Conservation (phyloP, 2,329 filamentous ascomycete genomes). For the Cytospora piceae region DNA sequence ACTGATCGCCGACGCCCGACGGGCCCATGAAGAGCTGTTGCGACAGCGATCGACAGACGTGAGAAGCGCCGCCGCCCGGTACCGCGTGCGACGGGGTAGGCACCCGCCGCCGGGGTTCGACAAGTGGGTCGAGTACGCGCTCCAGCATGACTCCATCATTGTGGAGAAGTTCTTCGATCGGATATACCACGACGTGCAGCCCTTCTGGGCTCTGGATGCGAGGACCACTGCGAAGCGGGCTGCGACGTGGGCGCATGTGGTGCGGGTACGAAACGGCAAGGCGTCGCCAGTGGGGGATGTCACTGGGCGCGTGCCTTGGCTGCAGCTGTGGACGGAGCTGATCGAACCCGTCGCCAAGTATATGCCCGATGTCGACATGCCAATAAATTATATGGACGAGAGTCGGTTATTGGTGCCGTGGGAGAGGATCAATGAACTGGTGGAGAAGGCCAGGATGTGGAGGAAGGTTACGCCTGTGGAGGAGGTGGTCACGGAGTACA, state of each 20-base stretch:
- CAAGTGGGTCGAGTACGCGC: constrained; percentile 51
- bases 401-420: constrained; percentile 64
- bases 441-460: constrained; percentile 50
- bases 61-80: constrained; percentile 48
- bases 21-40: constrained; percentile 44
- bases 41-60: constrained; percentile 48
- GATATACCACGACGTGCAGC: constrained; percentile 55
- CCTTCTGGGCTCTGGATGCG: constrained; percentile 59
- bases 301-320: constrained; percentile 47
- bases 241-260: constrained; percentile 49
- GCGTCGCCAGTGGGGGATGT: constrained; percentile 46
- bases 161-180: constrained; percentile 57
- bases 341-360: constrained; percentile 55
- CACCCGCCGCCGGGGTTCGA: constrained; percentile 55
- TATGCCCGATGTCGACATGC: constrained; percentile 68
- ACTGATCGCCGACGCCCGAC: constrained; percentile 46
- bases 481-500: constrained; percentile 49
- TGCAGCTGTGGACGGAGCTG: constrained; percentile 53
- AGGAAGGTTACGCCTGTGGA: constrained; percentile 48
- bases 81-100: constrained; percentile 50
- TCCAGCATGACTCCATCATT: constrained; percentile 46
- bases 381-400: constrained; percentile 68
- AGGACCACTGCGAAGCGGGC: constrained; percentile 40
- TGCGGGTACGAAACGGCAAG: constrained; percentile 52
- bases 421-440: constrained; percentile 56